These are phyloP conservation scores for Corynespora cassiicola DNA, from an alignment of 2,329 filamentous ascomycete species.

Conservation along the genomic window DNA sequence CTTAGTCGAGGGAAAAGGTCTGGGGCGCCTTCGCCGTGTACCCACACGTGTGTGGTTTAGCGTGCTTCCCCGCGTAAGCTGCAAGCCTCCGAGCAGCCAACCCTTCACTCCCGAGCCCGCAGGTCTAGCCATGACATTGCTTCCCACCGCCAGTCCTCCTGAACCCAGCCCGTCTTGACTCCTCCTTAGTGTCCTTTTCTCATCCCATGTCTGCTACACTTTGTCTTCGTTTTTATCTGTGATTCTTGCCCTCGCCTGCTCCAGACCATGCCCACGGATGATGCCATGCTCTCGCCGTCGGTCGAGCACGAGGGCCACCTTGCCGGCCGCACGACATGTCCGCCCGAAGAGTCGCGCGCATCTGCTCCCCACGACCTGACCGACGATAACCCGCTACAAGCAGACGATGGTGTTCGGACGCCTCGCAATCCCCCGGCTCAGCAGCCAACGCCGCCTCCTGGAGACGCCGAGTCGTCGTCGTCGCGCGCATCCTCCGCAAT, in stretches of 20 bases:
- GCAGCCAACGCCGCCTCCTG: conserved; percentile 45
- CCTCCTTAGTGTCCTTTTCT: conserved; percentile 6
- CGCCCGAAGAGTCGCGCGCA: conserved; percentile 52
- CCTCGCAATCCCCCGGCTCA: conserved; percentile 28
- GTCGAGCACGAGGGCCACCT: conserved; percentile 51
- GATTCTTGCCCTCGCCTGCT: conserved; percentile 31
- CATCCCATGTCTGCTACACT: conserved; percentile 21
- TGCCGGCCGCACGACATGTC: conserved; percentile 56
- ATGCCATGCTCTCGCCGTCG: conserved; percentile 46
- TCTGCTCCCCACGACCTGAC: conserved; percentile 37
- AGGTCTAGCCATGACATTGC: conserved; percentile 15
- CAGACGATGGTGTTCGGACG: conserved; percentile 21
- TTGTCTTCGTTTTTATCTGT: conserved; percentile 20
- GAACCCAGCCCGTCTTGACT: conserved; percentile 7
- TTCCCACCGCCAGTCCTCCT: conserved; percentile 19
- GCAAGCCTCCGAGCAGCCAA: conserved; percentile 25
- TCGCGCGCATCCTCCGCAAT: conserved; percentile 20
- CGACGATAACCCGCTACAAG: conserved; percentile 24
- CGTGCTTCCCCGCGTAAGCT: conserved; percentile 34
- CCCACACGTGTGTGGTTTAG: conserved; percentile 30
- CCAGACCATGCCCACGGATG: conserved; percentile 58
- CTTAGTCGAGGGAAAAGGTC: conserved; percentile 3
- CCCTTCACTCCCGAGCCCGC: conserved; percentile 21
- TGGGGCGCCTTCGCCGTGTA: conserved; percentile 10
- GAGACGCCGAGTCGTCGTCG: conserved; percentile 23